These are phyloP conservation scores for Suillus plorans DNA, from an alignment of 768 basidiomycete species.

Conservation along the genomic window DNA sequence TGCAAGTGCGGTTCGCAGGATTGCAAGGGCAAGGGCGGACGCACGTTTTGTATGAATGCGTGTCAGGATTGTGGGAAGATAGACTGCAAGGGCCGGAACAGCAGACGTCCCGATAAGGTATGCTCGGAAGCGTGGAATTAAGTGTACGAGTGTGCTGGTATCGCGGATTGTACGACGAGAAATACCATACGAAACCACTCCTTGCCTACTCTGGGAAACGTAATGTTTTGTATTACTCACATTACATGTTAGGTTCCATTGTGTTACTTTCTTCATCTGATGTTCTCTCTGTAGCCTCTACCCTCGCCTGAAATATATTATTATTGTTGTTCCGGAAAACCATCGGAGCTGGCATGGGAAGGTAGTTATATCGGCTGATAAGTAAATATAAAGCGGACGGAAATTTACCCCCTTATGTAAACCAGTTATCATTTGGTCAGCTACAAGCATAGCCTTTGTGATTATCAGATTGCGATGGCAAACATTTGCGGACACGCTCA, in stretches of 20 bases:
- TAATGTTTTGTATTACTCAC: background rate
- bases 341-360: background rate
- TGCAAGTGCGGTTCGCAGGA: conserved; percentile 81
- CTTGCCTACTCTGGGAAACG: background rate
- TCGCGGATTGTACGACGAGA: too few species aligned
- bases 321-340: background rate
- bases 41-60: conserved; percentile 67
- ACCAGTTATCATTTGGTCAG: background rate
- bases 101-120: conserved; percentile 71
- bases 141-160: background rate
- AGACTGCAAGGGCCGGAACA: conserved; percentile 77
- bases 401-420: background rate
- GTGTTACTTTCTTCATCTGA: background rate
- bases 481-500: background rate
- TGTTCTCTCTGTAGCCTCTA: background rate
- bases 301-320: background rate
- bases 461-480: background rate
- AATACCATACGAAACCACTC: background rate
- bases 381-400: background rate
- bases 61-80: conserved; percentile 85
- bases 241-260: background rate
- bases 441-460: background rate
- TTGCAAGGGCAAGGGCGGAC: conserved; percentile 82
- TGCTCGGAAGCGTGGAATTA: conserved; percentile 59
- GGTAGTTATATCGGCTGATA: background rate